phyloP scores from a whole-genome alignment of 1,284 basidiomycete species.

The Ceratobasidium sp. region DNA sequence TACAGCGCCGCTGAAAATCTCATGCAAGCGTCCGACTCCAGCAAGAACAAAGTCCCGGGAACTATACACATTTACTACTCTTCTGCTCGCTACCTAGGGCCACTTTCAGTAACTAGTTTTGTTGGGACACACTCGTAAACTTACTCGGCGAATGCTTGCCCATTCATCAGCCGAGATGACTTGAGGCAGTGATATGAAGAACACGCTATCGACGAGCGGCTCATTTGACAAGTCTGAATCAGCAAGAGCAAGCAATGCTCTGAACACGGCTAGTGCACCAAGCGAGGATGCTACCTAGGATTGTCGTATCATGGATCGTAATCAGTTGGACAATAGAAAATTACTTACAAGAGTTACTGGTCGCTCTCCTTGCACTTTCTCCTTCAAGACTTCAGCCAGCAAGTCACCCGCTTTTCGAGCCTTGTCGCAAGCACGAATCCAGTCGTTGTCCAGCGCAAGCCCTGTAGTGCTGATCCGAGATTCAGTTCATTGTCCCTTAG shows the following conservation, averaged over 20 bases:
- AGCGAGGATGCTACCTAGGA: constrained; percentile 57
- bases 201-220: constrained; percentile 57
- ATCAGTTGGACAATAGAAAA: background rate
- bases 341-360: constrained; percentile 55
- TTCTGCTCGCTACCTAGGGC: constrained; percentile 50
- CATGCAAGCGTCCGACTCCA: constrained; percentile 57
- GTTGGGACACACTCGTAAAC: background rate
- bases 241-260: constrained; percentile 56
- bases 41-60: constrained; percentile 58
- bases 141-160: constrained; percentile 48
- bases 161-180: constrained; percentile 54
- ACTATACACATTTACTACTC: constrained; percentile 57
- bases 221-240: constrained; percentile 44
- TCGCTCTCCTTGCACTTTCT: constrained; percentile 59
- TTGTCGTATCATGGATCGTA: background rate
- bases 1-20: constrained; percentile 53
- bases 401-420: constrained; percentile 58
- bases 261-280: constrained; percentile 58
- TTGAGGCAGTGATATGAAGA: constrained; percentile 56
- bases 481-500: background rate
- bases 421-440: constrained; percentile 54
- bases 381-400: constrained; percentile 59
- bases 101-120: background rate
- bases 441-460: constrained; percentile 48
- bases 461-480: constrained; percentile 4